Conservation (phyloP, 768 basidiomycete species). For the Cyclocybe aegerita region DNA sequence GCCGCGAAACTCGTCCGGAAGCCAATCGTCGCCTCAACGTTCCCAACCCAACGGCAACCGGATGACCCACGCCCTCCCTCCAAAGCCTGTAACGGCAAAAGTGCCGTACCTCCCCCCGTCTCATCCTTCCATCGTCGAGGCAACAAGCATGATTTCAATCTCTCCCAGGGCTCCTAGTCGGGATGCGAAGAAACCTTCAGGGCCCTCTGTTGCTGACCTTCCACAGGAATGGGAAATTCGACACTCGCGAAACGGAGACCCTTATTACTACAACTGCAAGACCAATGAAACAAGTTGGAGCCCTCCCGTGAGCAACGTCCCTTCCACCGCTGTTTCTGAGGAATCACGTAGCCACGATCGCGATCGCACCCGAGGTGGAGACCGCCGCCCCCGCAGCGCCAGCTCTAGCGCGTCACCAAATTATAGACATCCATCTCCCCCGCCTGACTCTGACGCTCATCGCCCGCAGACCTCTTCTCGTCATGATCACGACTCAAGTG, state of each 20-base stretch:
- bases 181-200: slow-evolving; percentile 38
- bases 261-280: slow-evolving; percentile 59
- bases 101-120: slow-evolving; percentile 55
- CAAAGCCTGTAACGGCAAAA: slow-evolving; percentile 56
- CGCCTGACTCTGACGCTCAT: slow-evolving; percentile 30
- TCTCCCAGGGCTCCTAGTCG: slow-evolving; percentile 27
- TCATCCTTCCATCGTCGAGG: slow-evolving; percentile 58
- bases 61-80: slow-evolving; percentile 66
- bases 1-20: slow-evolving; percentile 8
- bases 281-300: slow-evolving; percentile 62
- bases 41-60: slow-evolving; percentile 31
- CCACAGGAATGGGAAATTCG: slow-evolving; percentile 65
- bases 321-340: slow-evolving; percentile 22
- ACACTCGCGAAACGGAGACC: slow-evolving; percentile 44
- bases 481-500: slow-evolving; percentile 15
- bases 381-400: slow-evolving; percentile 6
- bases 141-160: slow-evolving; percentile 57
- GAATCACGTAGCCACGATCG: slow-evolving; percentile 17
- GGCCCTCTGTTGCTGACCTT: slow-evolving; percentile 29
- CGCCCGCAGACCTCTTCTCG: slow-evolving; percentile 23
- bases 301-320: slow-evolving; percentile 39
- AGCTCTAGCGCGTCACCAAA: slow-evolving; percentile 23
- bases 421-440: slow-evolving; percentile 15
- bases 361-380: too few species aligned
- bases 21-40: slow-evolving; percentile 21